Conservation (phyloP, 768 basidiomycete species). For the Kondoa subrosea region DNA sequence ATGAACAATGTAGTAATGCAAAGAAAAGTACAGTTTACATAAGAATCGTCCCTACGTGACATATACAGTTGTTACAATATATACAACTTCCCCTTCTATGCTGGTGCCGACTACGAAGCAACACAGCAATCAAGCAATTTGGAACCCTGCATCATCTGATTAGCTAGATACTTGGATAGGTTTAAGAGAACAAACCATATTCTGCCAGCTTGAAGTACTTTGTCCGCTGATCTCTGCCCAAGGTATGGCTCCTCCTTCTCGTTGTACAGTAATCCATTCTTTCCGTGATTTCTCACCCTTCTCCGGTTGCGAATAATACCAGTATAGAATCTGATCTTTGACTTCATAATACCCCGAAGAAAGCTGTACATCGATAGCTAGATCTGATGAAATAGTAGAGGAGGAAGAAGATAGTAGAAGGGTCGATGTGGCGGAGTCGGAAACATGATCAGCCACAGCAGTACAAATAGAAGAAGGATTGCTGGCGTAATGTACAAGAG, state of each 20-base stretch:
- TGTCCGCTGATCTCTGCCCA: neutral
- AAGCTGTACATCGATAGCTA: slow-evolving; percentile 36
- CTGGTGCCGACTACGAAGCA: neutral
- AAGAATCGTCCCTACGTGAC: no score
- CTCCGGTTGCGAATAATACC: slow-evolving; percentile 17
- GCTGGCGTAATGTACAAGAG: slow-evolving; percentile 70
- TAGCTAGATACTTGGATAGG: no score
- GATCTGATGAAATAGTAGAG: no score
- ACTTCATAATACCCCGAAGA: slow-evolving; percentile 18
- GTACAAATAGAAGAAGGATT: slow-evolving; percentile 29
- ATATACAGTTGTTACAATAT: no score
- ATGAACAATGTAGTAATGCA: no score
- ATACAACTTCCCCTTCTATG: no score
- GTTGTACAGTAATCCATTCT: slow-evolving; percentile 7
- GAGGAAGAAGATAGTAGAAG: slow-evolving; percentile 3
- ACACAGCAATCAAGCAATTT: neutral
- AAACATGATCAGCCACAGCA: no score
- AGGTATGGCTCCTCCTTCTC: slow-evolving; percentile 12
- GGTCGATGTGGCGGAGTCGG: neutral
- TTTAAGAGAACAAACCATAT: neutral
- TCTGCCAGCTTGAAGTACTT: no score
- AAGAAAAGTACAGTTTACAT: no score
- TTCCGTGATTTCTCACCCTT: neutral
- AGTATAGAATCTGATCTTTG: slow-evolving; percentile 21
- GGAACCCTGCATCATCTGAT: neutral